Evolutionary conservation across 2,329 filamentous ascomycete genomes (phyloP).

Genomic region (Cercospora sojina): DNA sequence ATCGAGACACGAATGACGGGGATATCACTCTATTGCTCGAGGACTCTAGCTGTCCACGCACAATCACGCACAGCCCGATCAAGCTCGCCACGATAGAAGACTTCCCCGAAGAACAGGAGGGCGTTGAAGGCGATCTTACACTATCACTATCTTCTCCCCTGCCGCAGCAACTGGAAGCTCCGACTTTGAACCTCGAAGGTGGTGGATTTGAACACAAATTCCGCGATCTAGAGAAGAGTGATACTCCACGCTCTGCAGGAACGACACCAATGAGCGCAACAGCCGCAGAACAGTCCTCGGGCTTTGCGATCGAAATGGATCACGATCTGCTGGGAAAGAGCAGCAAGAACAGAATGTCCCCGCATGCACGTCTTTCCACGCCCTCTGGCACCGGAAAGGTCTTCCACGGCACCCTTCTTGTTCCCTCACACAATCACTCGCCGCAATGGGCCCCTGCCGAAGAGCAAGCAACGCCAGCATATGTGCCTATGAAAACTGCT

Average conservation of each 20-base stretch:
- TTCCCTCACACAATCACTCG: neutral
- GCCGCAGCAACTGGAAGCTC: neutral
- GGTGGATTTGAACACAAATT: conserved; percentile 14
- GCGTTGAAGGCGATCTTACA: conserved; percentile 14
- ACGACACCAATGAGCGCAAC: conserved; percentile 23
- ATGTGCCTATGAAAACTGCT: neutral
- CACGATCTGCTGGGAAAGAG: neutral
- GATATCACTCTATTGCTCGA: conserved; percentile 10
- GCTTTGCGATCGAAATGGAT: neutral
- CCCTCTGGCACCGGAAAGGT: neutral
- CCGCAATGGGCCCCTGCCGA: neutral
- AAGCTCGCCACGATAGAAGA: conserved; percentile 10
- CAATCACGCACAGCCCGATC: conserved; percentile 9
- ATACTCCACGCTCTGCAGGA: conserved; percentile 35
- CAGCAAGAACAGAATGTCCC: neutral
- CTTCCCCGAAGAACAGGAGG: conserved; percentile 7
- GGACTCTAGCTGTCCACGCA: conserved; percentile 8
- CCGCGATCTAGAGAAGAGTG: conserved; percentile 7
- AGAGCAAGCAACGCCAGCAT: neutral
- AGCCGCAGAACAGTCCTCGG: neutral
- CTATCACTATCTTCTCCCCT: conserved; percentile 5
- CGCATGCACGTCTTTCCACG: neutral
- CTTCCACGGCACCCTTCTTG: neutral
- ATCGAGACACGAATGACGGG: conserved; percentile 2
- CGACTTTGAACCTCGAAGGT: neutral